Base-by-base conservation (phyloP, 345 rosid genomes). In the Salix viminalis region DNA sequence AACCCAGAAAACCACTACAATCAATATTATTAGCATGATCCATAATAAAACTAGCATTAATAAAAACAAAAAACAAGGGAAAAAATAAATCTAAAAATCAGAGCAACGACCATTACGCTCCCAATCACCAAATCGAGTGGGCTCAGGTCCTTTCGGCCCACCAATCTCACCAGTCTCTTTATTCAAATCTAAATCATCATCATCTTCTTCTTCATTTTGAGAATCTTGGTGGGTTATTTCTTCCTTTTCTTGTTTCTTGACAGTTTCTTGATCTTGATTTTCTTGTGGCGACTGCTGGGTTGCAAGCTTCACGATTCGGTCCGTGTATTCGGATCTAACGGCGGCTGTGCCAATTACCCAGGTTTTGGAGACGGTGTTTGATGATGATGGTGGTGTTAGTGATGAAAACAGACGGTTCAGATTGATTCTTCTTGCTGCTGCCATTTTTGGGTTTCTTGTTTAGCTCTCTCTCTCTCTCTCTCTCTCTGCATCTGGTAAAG, bases 101-200 rank as follows among this genome's bases (percentile, higher is more conserved):
- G 67, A 90, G 90, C 98, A 95, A 48, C 98, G 97, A 54, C 99
- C 98, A 26, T 86, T 86, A 16, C 88, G 93, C 79, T 95, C 97
- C 99, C 97, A 95, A 79, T 93, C 97, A 56, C 99, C 97, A 83
- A 86, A 95, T 1, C 99, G 91, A 72, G 99, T 95, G 19, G 97
- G 99, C 69, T 95, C 98, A 30, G 93, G 98, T 12, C 96, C 97
- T 69, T 78, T 82, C 21, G 99, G 97, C 3, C 97, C 97, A 54
- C 94, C 97, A 65, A 91, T 76, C 86, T 93, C 99, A 19, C 96
- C 97, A 1, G 98, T 93, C 71, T 84, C 88, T 78, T 85, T 54
- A 81, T 93, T 95, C 76, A 94, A 69, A 34, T 76, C 88, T 7
- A 77, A 92, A 6, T 79, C 89, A 0, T 54, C 93, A 0, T 75